Percentiles rank a stretch among this genome's conserved stretches.
These are phyloP conservation scores for Helotiales sp. DNA, from an alignment of 2,329 filamentous ascomycete species.

Conservation along the genomic window DNA sequence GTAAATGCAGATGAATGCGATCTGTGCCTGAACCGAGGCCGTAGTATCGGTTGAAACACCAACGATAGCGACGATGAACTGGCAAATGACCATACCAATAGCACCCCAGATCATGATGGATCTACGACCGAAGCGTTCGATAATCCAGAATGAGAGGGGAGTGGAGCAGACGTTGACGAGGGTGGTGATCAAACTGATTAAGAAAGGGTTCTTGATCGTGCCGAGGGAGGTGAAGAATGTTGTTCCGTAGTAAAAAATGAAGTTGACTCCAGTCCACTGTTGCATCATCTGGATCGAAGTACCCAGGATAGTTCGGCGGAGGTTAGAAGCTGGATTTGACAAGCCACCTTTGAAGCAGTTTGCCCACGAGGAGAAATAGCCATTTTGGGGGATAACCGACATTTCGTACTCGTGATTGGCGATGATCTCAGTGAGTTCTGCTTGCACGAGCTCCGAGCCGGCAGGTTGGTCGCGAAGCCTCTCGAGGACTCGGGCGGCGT, in stretches of 20 bases:
- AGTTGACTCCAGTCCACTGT: constrained; percentile 82
- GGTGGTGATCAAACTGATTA: constrained; percentile 59
- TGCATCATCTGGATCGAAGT: constrained; percentile 82
- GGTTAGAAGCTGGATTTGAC: constrained; percentile 71
- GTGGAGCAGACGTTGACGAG: constrained; percentile 82
- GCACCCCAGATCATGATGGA: constrained; percentile 79
- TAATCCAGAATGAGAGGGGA: constrained; percentile 80
- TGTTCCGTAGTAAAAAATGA: constrained; percentile 90
- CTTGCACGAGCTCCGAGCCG: constrained; percentile 75
- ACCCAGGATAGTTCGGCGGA: constrained; percentile 73
- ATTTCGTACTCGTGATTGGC: constrained; percentile 89
- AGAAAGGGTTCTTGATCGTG: constrained; percentile 72
- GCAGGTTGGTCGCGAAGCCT: constrained; percentile 74
- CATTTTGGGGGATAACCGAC: constrained; percentile 64
- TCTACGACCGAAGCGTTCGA: constrained; percentile 82
- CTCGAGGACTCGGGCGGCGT: constrained; percentile 64
- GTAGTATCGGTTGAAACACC: constrained; percentile 64
- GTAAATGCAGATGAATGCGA: constrained; percentile 76
- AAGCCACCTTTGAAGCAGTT: constrained; percentile 71
- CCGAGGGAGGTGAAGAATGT: constrained; percentile 84
- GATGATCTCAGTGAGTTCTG: constrained; percentile 81
- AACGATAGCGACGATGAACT: constrained; percentile 81
- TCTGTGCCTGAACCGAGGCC: constrained; percentile 50
- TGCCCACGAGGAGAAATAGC: constrained; percentile 75
- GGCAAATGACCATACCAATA: constrained; percentile 80